Evolutionary conservation across 129 eudicot species (phyloP).

Genomic region (Artemisia argyi): DNA sequence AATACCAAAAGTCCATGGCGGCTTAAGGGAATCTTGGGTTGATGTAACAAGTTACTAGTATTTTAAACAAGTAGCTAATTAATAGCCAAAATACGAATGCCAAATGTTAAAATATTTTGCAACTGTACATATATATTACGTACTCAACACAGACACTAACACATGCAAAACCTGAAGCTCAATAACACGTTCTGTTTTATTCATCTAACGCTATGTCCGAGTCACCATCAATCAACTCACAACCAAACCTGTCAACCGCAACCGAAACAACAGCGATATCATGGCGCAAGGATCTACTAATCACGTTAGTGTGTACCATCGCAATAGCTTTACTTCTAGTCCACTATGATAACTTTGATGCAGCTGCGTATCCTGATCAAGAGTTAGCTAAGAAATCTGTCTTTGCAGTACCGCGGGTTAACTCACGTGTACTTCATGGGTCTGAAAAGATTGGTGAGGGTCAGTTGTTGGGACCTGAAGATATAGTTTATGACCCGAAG

Average conservation of each 20-base stretch:
- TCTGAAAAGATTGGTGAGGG: constrained; percentile 65
- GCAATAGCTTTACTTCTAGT: constrained; percentile 37
- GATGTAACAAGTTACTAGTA: no score
- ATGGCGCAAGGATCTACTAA: constrained; percentile 35
- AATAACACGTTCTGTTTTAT: no score
- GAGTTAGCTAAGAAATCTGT: constrained; percentile 38
- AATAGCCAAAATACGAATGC: no score
- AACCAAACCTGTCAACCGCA: constrained; percentile 6
- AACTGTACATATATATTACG: no score
- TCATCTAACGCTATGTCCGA: no score
- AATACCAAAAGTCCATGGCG: no score
- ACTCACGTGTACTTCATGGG: constrained; percentile 47
- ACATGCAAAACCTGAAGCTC: no score
- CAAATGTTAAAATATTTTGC: no score
- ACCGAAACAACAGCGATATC: neutral
- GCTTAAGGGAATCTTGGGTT: no score
- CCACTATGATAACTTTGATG: constrained; percentile 67
- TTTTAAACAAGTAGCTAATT: no score
- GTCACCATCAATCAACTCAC: no score
- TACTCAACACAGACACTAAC: no score
- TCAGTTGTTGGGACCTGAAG: constrained; percentile 68
- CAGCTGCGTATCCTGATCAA: constrained; percentile 51
- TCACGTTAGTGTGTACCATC: constrained; percentile 38
- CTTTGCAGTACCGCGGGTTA: constrained; percentile 31
- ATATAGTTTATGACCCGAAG: constrained; percentile 54